Conservation (phyloP, 495 filamentous ascomycete species). For the Penicillium soppii region DNA sequence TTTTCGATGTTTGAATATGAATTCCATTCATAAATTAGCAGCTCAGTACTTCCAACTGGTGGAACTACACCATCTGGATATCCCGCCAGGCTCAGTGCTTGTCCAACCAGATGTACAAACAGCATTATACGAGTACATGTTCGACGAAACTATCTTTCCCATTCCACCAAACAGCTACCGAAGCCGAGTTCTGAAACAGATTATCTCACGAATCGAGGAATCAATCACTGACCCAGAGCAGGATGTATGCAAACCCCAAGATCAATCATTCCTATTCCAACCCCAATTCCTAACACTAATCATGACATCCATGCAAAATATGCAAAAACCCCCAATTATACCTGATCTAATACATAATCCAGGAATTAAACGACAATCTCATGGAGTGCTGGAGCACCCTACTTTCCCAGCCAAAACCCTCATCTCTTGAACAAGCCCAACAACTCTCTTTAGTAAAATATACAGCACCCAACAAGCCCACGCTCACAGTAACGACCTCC, state of each 20-base stretch:
- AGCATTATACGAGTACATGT: slow-evolving; percentile 61
- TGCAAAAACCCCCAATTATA: not conserved
- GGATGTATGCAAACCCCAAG: slow-evolving; percentile 62
- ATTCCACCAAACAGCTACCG: slow-evolving; percentile 67
- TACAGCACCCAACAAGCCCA: slow-evolving; percentile 47
- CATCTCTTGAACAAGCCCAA: slow-evolving; percentile 63
- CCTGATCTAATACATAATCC: slow-evolving; percentile 7
- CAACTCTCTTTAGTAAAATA: slow-evolving; percentile 77
- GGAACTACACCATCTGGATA: slow-evolving; percentile 52
- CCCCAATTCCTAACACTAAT: not conserved
- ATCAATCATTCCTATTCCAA: slow-evolving; percentile 6
- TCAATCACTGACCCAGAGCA: slow-evolving; percentile 73
- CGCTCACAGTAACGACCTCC: slow-evolving; percentile 42
- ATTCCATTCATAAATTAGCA: slow-evolving; percentile 25
- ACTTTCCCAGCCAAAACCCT: slow-evolving; percentile 56
- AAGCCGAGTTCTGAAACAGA: slow-evolving; percentile 67
- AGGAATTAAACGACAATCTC: slow-evolving; percentile 79
- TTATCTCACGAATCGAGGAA: slow-evolving; percentile 64
- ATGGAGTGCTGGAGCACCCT: slow-evolving; percentile 59
- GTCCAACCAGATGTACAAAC: slow-evolving; percentile 56
- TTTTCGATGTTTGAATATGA: too few species aligned
- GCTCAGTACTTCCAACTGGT: slow-evolving; percentile 69
- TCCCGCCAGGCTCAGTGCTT: slow-evolving; percentile 54
- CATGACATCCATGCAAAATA: not conserved
- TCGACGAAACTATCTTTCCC: slow-evolving; percentile 52